Evolutionary conservation across 2,329 filamentous ascomycete species (phyloP), one percentile per base, ranked within the genome.

Genomic region (Trichophyton schoenleinii): DNA sequence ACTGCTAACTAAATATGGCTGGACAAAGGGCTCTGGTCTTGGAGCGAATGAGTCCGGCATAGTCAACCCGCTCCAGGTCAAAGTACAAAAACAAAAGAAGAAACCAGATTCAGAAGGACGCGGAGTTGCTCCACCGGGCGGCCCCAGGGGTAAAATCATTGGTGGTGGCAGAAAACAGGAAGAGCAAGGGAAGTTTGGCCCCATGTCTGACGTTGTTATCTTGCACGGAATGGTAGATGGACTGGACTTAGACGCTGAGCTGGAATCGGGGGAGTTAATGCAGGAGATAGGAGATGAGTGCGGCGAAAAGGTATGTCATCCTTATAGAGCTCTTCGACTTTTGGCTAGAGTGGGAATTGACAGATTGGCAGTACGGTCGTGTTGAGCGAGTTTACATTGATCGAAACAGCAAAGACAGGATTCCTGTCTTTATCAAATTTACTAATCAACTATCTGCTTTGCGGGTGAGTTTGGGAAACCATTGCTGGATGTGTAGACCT

Each of bases 241-340:
- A 4, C 85, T 97, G 79, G 81, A 96, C 70, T 76, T 96, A 52
- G 82, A 87, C 62, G 80, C 79, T n/a, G 92, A 96, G 72, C 83
- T 96, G 57, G 83, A 86, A 63, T 76, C 80, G 11, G 75, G 77
- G 18, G 80, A 83, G 38, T 77, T 99, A 58, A 86, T 92, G 67
- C 92, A 97, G 75, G 91, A 96, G 72, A 96, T 99, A 73, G 94
- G 94, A 5, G 89, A 96, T 69, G 89, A 95, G 71, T 96, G 95
- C 73, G 86, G 86, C 58, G 84, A 89, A 66, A 91, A 91, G 80
- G 83, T 86, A 70, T 38, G 36, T n/a, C 15, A 8, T 7, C 44
- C 42, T 11, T 53, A 57, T 15, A 36, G 2, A n/a, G 13, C 25
- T 7, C 13, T 44, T 44, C 4, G 7, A 18, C 7, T 1, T 2